These are phyloP conservation scores for Lentinula edodes DNA, from an alignment of 768 basidiomycete genomes.

Conservation along the genomic window DNA sequence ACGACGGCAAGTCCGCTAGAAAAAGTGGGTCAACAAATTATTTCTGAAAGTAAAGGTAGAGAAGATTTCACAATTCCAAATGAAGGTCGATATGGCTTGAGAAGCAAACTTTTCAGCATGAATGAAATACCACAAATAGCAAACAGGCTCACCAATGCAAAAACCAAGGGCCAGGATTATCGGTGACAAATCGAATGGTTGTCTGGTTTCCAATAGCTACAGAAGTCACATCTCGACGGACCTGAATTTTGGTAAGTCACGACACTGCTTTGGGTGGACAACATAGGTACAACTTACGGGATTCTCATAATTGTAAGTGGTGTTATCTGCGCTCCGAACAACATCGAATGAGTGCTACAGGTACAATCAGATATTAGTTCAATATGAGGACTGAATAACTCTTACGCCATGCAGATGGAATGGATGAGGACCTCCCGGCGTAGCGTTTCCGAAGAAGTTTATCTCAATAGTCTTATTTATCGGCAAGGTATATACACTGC, in stretches of 20 bases:
- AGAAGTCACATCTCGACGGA: conserved; percentile 20
- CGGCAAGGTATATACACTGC: conserved; percentile 36
- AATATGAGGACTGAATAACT: not conserved
- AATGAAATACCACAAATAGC: not conserved
- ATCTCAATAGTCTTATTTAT: conserved; percentile 39
- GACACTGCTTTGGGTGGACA: not conserved
- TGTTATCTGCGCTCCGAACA: conserved; percentile 18
- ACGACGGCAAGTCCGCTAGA: conserved; percentile 13
- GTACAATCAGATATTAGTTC: not conserved
- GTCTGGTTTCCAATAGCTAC: conserved; percentile 17
- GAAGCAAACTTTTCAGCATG: not conserved
- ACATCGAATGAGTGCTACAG: conserved; percentile 24
- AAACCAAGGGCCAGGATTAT: conserved; percentile 14
- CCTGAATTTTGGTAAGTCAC: conserved; percentile 5
- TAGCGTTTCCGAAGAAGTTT: conserved; percentile 16
- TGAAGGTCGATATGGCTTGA: conserved; percentile 26
- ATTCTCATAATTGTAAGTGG: conserved; percentile 27
- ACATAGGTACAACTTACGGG: conserved; percentile 30
- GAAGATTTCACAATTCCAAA: conserved; percentile 12
- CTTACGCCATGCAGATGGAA: conserved; percentile 44
- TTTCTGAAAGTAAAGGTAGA: not conserved
- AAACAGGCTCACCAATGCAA: conserved; percentile 11
- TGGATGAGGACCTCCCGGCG: conserved; percentile 30
- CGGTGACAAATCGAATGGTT: conserved; percentile 12
- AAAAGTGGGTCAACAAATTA: not conserved